These are phyloP conservation scores for Claviceps purpurea DNA, from an alignment of 2,329 filamentous ascomycete species.

Conservation along the genomic window DNA sequence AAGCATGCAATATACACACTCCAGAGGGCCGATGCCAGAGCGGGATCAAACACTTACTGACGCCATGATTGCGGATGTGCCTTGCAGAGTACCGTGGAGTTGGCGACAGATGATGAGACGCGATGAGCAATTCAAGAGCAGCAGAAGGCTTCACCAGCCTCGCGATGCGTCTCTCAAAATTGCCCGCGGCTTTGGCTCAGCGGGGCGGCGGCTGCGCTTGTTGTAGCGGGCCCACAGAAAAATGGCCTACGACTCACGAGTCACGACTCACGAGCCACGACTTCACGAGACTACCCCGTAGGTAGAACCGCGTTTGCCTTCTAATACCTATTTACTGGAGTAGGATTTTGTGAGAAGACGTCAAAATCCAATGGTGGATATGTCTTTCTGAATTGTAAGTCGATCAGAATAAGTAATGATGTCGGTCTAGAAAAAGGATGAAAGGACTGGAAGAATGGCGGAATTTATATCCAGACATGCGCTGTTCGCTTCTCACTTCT, in stretches of 20 bases:
- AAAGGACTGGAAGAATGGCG: too few species aligned
- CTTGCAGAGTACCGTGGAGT: constrained; percentile 1
- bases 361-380: too few species aligned
- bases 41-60: constrained; percentile 28
- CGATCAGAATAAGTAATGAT: too few species aligned
- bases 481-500: too few species aligned
- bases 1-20: neutral
- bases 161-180: constrained; percentile 3
- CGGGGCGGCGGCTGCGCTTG: neutral
- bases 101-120: neutral
- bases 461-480: too few species aligned
- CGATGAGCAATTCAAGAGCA: neutral
- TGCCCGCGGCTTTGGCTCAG: neutral
- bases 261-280: neutral
- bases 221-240: neutral
- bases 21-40: neutral
- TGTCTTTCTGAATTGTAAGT: too few species aligned
- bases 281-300: too few species aligned
- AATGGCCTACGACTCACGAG: neutral
- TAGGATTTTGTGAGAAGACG: too few species aligned
- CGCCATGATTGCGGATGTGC: constrained; percentile 29
- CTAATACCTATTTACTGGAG: too few species aligned
- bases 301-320: too few species aligned
- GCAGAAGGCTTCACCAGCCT: neutral
- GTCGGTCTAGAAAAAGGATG: too few species aligned